These are phyloP conservation scores for Carex scoparia DNA, from an alignment of 176 grass and related monocot genomes.

Conservation along the genomic window DNA sequence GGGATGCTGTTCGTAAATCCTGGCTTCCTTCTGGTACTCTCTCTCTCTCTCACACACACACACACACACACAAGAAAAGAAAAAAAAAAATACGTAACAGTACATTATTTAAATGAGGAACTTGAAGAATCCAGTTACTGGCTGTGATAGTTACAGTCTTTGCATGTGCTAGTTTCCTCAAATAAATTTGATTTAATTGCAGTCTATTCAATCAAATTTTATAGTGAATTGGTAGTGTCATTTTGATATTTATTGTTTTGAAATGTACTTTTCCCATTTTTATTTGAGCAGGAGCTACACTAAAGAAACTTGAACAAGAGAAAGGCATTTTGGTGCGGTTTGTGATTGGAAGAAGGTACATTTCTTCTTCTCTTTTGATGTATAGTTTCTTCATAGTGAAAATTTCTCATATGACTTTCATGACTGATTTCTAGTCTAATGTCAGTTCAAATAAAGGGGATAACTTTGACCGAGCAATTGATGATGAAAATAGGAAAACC, in stretches of 20 bases:
- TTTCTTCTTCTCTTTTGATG: conserved; percentile 9
- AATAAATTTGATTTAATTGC: background rate
- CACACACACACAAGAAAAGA: background rate
- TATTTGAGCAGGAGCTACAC: conserved; percentile 62
- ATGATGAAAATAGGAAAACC: conserved; percentile 78
- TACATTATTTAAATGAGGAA: background rate
- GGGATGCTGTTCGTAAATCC: conserved; percentile 87
- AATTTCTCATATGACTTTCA: conserved; percentile 20
- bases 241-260: conserved; percentile 4
- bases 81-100: background rate
- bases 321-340: conserved; percentile 87
- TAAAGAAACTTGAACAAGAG: conserved; percentile 87
- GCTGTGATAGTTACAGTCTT: background rate
- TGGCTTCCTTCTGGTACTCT: conserved; percentile 85
- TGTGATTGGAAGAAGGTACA: conserved; percentile 92
- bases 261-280: conserved; percentile 23
- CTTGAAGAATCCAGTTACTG: too few relatives aligned
- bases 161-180: background rate
- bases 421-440: conserved; percentile 36
- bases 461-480: conserved; percentile 73
- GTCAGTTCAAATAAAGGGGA: conserved; percentile 74
- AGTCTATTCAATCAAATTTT: background rate
- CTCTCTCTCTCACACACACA: background rate
- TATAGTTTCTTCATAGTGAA: conserved; percentile 6
- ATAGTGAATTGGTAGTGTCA: background rate